Base-by-base conservation (phyloP, 306 rosid species). In the Betula pendula region DNA sequence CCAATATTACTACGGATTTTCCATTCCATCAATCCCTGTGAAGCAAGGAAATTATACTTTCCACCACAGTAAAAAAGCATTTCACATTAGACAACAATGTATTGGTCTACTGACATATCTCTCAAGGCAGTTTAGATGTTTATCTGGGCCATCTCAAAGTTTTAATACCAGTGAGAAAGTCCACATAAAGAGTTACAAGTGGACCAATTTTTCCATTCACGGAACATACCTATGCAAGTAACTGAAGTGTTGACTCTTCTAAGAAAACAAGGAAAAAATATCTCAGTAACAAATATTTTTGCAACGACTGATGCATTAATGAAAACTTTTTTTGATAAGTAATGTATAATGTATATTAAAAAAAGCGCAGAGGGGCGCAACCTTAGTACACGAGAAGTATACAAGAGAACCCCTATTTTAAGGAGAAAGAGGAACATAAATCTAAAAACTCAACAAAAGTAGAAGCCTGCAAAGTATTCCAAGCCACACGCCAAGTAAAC, bases 1-100 rank as follows among this genome's bases (percentile, higher is more conserved):
- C 85, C 80, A 82, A 93, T 76, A 22, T 16, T 2, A 73, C 82
- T 84, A 24, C 86, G 85, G 51, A 16, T 25, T n/a, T 78, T 53
- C 10, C 47, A 7, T 27, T 60, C 70, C 58, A 51, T 45, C 35
- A 88, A 27, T 77, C 81, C 75, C 93, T 89, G 86, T 51, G 70
- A 71, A 79, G 62, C 80, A 78, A 62, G 14, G 75, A 70, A 56
- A 15, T 51, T 49, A 45, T 43, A 66, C n/a, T 72, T 16, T 10
- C 68, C 22, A 78, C 58, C 44, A 78, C 74, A 76, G 17, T 8
- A 17, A 50, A 52, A 27, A 6, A 38, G 20, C 27, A 0, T 16
- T 56, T 56, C 63, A 56, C 31, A 3, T 24, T 56, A 27, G 33
- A 38, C 8, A 38, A 6, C 7, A 38, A 38, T 19, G 10, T 55